Base-by-base conservation (phyloP, 768 basidiomycete species). In the Cystobasidium onofrii region DNA sequence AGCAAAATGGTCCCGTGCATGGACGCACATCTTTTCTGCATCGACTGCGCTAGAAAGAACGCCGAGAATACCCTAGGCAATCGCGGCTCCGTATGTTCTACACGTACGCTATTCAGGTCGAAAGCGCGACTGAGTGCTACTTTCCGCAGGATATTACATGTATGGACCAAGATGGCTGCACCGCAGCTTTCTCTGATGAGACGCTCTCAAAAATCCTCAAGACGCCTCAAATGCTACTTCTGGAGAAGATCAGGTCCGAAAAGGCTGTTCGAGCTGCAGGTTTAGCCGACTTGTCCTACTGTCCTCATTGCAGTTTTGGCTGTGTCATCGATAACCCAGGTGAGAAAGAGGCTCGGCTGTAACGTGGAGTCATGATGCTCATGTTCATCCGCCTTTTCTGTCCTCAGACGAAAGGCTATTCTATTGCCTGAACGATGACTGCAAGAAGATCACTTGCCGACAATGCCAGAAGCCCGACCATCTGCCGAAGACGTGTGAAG, bases 401-500 rank as follows among this genome's bases (percentile, higher is more conserved):
- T n/a, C n/a, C n/a, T n/a, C 67, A 25, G 39, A 77, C 18, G 77
- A 78, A 64, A 62, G 67, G 9, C 71, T 78, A 20, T 76, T 78
- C 55, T 36, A 46, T 13, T 78, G 78, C 54, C 70, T 74, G 61
- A 69, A 74, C 0, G 71, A 76, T 1, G 78, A 77, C 2, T 79
- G 77, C 72, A 15, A 23, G 1, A 54, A 73, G 27, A 69, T 75
- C 23, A 67, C 63, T 17, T 79, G 78, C 33, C 54, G 76, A 29
- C 23, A 67, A 44, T 79, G 77, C 75, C 73, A 78, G 70, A 78
- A 79, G 76, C 60, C 80, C 73, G 80, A 81, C 65, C 82, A 83
- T 67, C 75, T 83, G 4, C 82, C 82, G 0, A 81, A 78, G 71
- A 81, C 79, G 0, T 83, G 82, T 75, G 78, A 78, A 55, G 81